These are phyloP conservation scores for Hypoxylon rickii DNA, from an alignment of 495 filamentous ascomycete species.

Conservation along the genomic window DNA sequence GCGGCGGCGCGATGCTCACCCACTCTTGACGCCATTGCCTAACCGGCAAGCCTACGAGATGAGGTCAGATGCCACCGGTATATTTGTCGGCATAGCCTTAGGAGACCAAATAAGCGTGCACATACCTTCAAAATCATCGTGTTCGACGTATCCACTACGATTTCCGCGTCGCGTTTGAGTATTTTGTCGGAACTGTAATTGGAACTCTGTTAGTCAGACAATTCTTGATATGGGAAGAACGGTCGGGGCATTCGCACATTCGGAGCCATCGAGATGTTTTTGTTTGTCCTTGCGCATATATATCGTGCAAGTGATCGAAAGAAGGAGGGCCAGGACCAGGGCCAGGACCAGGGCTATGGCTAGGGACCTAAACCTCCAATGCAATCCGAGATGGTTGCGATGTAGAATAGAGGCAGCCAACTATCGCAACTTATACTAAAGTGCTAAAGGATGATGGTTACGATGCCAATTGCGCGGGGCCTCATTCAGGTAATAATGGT, in stretches of 20 bases:
- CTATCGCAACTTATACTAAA: not conserved
- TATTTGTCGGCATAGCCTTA: not conserved
- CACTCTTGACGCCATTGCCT: slow-evolving; percentile 82
- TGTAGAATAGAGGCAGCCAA: not conserved
- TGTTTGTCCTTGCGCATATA: too few relatives aligned
- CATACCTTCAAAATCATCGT: slow-evolving; percentile 86
- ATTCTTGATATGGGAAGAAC: not conserved
- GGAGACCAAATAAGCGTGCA: not conserved
- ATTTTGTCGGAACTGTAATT: slow-evolving; percentile 35
- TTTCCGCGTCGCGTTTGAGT: slow-evolving; percentile 72
- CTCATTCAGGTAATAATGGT: too few relatives aligned
- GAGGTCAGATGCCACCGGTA: slow-evolving; percentile 4
- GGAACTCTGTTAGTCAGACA: slow-evolving; percentile 6
- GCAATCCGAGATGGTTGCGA: slow-evolving; percentile 7
- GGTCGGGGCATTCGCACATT: slow-evolving; percentile 16
- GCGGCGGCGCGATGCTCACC: slow-evolving; percentile 70
- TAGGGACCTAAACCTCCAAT: slow-evolving; percentile 1
- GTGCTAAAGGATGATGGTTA: too few relatives aligned
- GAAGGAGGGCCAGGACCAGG: too few relatives aligned
- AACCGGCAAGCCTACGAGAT: slow-evolving; percentile 68
- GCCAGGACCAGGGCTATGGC: too few relatives aligned
- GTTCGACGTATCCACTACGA: slow-evolving; percentile 75
- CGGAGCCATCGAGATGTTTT: slow-evolving; percentile 28
- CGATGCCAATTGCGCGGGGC: too few relatives aligned
- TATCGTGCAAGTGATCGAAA: too few relatives aligned